These are phyloP conservation scores for Ogataea methanolica DNA, from an alignment of 805 yeast species.

Conservation along the genomic window DNA sequence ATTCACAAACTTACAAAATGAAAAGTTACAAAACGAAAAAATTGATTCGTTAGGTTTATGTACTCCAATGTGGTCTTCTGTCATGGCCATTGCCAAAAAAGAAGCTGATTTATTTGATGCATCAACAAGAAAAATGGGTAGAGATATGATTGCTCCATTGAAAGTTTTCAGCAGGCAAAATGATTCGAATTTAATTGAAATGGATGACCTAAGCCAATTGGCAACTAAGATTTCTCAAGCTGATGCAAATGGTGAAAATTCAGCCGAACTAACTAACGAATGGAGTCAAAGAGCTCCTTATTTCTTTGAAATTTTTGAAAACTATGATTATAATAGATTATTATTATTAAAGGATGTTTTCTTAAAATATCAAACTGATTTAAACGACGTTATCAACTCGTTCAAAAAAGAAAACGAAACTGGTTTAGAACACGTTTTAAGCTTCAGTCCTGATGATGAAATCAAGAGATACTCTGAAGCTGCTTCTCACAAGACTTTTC, in stretches of 20 bases:
- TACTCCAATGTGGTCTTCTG: conserved; percentile 39
- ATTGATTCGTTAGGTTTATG: conserved; percentile 44
- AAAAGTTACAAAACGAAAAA: conserved; percentile 42
- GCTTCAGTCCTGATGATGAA: conserved; percentile 58
- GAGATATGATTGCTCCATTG: conserved; percentile 53
- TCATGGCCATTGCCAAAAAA: conserved; percentile 35
- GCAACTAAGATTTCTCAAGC: conserved; percentile 19
- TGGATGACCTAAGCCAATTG: conserved; percentile 32
- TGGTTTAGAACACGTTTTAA: conserved; percentile 61
- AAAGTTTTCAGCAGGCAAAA: conserved; percentile 50
- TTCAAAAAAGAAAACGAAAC: conserved; percentile 51
- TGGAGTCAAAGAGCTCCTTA: conserved; percentile 81
- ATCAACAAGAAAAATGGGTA: conserved; percentile 47
- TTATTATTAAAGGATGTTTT: conserved; percentile 61
- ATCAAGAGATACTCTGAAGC: conserved; percentile 49
- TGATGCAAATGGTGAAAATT: conserved; percentile 24
- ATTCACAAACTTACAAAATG: conserved; percentile 32
- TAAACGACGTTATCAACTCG: conserved; percentile 46
- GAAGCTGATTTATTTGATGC: conserved; percentile 42
- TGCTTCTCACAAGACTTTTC: conserved; percentile 24
- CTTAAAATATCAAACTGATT: conserved; percentile 58
- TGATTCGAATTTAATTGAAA: conserved; percentile 37
- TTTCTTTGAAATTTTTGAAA: conserved; percentile 69
- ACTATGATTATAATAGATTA: conserved; percentile 61
- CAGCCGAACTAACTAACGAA: conserved; percentile 42